Percentiles rank a stretch among this genome's conserved stretches.
Evolutionary conservation across 192 early-diverging fungal species (phyloP).

Genomic region (Geosiphon pyriformis): DNA sequence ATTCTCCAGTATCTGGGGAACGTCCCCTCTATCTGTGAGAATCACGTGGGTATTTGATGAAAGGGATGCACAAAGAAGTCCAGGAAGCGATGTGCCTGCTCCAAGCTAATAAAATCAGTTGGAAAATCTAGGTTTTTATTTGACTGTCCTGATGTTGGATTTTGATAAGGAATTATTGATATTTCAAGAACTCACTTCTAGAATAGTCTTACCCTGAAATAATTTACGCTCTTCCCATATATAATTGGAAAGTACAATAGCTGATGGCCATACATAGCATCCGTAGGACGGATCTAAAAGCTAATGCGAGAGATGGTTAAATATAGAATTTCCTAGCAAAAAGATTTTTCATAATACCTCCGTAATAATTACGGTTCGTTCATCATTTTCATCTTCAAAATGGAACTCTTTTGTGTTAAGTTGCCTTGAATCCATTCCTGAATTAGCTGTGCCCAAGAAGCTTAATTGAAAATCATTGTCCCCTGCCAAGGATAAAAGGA

Average conservation of each 20-base stretch:
- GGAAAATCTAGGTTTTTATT: neutral
- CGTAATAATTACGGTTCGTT: neutral
- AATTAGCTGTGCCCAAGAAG: too few relatives aligned
- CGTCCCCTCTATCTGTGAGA: constrained; percentile 38
- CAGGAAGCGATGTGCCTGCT: constrained; percentile 61
- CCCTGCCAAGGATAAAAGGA: too few relatives aligned
- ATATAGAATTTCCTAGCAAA: neutral
- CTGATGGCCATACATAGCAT: constrained; percentile 68
- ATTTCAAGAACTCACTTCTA: constrained; percentile 39
- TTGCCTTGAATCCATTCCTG: too few relatives aligned
- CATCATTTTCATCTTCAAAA: neutral
- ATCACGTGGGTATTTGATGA: constrained; percentile 27
- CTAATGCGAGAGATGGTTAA: constrained; percentile 24
- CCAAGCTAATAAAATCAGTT: constrained; percentile 43
- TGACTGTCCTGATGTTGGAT: neutral
- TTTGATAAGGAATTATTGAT: neutral
- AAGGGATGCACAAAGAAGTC: constrained; percentile 41
- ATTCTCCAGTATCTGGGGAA: constrained; percentile 34
- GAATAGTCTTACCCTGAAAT: constrained; percentile 29
- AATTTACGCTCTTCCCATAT: constrained; percentile 35
- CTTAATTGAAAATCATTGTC: too few relatives aligned
- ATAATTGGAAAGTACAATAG: constrained; percentile 59
- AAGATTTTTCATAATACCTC: neutral
- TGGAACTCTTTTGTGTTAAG: neutral
- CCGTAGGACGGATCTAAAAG: constrained; percentile 54